A percentile compares a stretch with the other conserved stretches of the same genome.
phyloP scores from a whole-genome alignment of 2,329 filamentous ascomycete species.

The Microcyclospora tardicrescens region DNA sequence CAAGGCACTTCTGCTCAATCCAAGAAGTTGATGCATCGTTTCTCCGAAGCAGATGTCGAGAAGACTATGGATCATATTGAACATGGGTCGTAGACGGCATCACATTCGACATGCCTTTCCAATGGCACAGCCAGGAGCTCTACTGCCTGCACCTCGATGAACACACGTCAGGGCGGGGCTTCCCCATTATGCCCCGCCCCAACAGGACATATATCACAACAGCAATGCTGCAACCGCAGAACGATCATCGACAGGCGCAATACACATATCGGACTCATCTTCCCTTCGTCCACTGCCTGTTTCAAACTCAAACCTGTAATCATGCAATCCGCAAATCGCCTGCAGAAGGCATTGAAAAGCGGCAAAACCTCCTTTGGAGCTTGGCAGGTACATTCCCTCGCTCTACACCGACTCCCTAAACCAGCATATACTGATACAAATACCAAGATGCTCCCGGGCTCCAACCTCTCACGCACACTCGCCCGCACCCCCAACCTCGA shows the following conservation, averaged over 20 bases:
- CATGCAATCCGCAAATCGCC: slow-evolving; percentile 42
- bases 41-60: slow-evolving; percentile 53
- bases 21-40: slow-evolving; percentile 65
- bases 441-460: slow-evolving; percentile 36
- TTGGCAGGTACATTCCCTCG: slow-evolving; percentile 38
- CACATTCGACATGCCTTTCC: too few relatives aligned
- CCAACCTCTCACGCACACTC: slow-evolving; percentile 41
- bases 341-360: slow-evolving; percentile 38
- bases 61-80: slow-evolving; percentile 51
- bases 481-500: slow-evolving; percentile 41
- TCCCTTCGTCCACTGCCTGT: too few relatives aligned
- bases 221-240: too few relatives aligned
- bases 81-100: too few relatives aligned
- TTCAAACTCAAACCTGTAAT: slow-evolving; percentile 2
- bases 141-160: too few relatives aligned
- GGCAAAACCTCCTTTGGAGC: slow-evolving; percentile 40
- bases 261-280: too few relatives aligned
- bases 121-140: too few relatives aligned
- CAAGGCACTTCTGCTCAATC: slow-evolving; percentile 44
- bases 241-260: too few relatives aligned
- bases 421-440: not conserved
- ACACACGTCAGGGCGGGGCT: slow-evolving; percentile 9
- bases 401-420: not conserved
- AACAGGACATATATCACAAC: too few relatives aligned
- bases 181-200: not conserved